A percentile compares a stretch with the other conserved stretches of the same genome.
Conservation (phyloP, 192 early-diverging fungal species). For the Piromyces sp. region DNA sequence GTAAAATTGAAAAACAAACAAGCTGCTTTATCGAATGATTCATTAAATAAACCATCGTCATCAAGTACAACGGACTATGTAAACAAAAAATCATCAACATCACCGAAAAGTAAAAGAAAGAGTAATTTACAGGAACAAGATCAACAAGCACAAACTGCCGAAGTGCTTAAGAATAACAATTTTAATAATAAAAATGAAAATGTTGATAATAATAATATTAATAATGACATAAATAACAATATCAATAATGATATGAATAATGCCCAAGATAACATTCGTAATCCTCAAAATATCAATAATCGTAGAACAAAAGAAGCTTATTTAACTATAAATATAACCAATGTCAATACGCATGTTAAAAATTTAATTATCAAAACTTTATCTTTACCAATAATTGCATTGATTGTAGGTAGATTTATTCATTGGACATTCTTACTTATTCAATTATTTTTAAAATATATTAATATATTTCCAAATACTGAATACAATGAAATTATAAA, state of each 20-base stretch:
- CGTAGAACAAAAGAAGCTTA: not conserved
- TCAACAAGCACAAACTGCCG: too few species aligned
- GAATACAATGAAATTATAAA: not conserved
- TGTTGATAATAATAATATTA: not conserved
- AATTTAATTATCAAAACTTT: not conserved
- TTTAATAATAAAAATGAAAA: too few species aligned
- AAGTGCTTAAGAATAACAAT: too few species aligned
- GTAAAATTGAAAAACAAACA: not conserved
- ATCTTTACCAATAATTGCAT: not conserved
- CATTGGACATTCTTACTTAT: not conserved
- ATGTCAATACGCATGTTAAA: not conserved
- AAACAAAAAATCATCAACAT: not conserved
- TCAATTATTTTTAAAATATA: not conserved
- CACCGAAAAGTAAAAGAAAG: not conserved
- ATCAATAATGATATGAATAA: not conserved
- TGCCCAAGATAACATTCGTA: not conserved
- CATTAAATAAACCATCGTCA: not conserved
- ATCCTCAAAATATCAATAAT: not conserved
- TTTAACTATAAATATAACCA: not conserved
- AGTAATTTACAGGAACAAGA: not conserved
- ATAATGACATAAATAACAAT: not conserved
- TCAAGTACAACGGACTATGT: not conserved
- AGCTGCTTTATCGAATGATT: not conserved
- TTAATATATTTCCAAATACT: not conserved
- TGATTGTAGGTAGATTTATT: not conserved